Base-by-base conservation (phyloP, 2,329 filamentous ascomycete genomes). In the Fusarium sp. region DNA sequence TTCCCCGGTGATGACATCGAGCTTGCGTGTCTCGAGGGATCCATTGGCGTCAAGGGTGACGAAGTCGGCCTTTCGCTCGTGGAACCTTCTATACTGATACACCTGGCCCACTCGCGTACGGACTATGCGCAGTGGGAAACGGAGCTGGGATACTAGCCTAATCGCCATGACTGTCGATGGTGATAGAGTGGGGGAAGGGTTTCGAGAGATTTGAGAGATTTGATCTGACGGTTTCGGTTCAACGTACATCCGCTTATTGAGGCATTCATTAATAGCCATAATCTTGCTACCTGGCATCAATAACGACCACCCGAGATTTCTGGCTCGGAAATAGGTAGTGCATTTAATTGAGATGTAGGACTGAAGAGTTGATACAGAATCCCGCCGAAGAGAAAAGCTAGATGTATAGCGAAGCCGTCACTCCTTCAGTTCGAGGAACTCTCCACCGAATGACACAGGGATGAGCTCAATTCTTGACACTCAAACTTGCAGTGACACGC, bases 31-130 rank as follows among this genome's bases (percentile, higher is more conserved):
- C 16, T 36, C 44, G 14, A 62, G 63, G 4, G 56, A 60, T 29
- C 65, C 70, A 2, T 55, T 58, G 5, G 33, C 4, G 34, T 62
- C 33, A 0, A 65, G 13, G 6, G 62, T 64, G 9, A 61, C 49
- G 1, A 69, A 58, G 1, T 71, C 58, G 1, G 68, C 68, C 18
- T 65, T 69, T n/a, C 53, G 61, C 0, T 61, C 56, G 31, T 72
- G 65, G 16, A 70, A 60, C 23, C 44, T 58, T 23, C 62, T 62
- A 18, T 36, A 29, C 0, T 44, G 11, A 25, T 33, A n/a, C n/a
- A n/a, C n/a, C n/a, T n/a, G n/a, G n/a, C n/a, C n/a, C n/a, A n/a
- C n/a, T n/a, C n/a, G n/a, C n/a, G n/a, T n/a, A n/a, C n/a, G n/a
- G n/a, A n/a, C n/a, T n/a, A n/a, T n/a, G n/a, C n/a, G n/a, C 8